Evolutionary conservation across 1,284 basidiomycete species (phyloP), one percentile per base, ranked within the genome.

Genomic region (Ceratobasidium sp.): DNA sequence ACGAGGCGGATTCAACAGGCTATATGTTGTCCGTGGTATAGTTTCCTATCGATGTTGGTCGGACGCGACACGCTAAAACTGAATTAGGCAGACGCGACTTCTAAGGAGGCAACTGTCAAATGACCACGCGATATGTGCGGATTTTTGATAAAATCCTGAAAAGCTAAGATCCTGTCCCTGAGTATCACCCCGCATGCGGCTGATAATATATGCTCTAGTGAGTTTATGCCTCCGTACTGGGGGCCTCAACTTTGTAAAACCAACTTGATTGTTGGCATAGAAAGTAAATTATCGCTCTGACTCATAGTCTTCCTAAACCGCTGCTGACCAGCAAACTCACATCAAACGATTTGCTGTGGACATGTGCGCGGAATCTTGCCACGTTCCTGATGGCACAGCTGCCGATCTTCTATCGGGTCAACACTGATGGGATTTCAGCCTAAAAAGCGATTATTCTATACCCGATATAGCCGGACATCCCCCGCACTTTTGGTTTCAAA

Each of bases 1-100:
- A 26, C 23, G 52, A 5, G 34, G 52, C 14, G 28, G 28, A 34
- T 55, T 55, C 5, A 30, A 3, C 14, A 32, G 14, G 23, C 30
- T 55, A 55, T 55, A 10, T n/a, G 30, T 12, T 52, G n/a, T 23
- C 21, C 23, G 21, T 10, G n/a, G 50, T 23, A 4, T 8, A 12
- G 48, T 14, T 14, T 28, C 18, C 21, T 50, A 50, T 50, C 48
- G 48, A 50, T 50, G 48, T 50, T 50, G 6, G 48, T 50, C 26
- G 48, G 23, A 50, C 52, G 18, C 28, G 52, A 4, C 52, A 12
- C 52, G 52, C 52, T 55, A 55, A 55, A 55, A 55, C 52, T 55
- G 52, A 55, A 55, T 55, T 34, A 32, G 52, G 52, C 6, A 50
- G 48, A 50, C 48, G 52, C 52, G 30, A 3, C 48, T 50, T 50